Conservation (phyloP, 2,329 filamentous ascomycete species). For the Biscogniauxia sp. region DNA sequence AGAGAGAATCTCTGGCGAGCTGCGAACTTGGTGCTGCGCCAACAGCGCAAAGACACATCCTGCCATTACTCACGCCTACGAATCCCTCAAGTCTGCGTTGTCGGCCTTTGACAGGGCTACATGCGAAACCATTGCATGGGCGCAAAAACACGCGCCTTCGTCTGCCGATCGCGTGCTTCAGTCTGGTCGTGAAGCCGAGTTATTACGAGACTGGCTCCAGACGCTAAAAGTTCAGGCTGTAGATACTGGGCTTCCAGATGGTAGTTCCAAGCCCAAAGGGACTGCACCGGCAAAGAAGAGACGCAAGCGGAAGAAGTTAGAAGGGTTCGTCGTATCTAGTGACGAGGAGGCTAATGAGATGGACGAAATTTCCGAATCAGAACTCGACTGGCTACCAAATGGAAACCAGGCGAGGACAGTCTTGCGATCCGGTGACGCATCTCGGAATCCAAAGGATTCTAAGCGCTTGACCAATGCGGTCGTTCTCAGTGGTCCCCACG, state of each 20-base stretch:
- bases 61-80: slow-evolving; percentile 58
- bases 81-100: slow-evolving; percentile 57
- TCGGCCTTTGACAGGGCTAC: slow-evolving; percentile 78
- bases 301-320: slow-evolving; percentile 70
- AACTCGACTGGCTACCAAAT: slow-evolving; percentile 46
- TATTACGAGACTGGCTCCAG: slow-evolving; percentile 79
- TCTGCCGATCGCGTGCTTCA: slow-evolving; percentile 73
- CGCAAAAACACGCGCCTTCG: slow-evolving; percentile 78
- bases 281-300: slow-evolving; percentile 51
- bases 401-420: slow-evolving; percentile 49
- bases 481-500: slow-evolving; percentile 84
- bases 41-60: slow-evolving; percentile 45
- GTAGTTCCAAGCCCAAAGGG: slow-evolving; percentile 31
- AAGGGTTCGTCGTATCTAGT: slow-evolving; percentile 76
- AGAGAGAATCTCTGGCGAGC: slow-evolving; percentile 43
- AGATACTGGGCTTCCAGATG: slow-evolving; percentile 53
- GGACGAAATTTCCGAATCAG: slow-evolving; percentile 64
- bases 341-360: slow-evolving; percentile 72
- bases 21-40: slow-evolving; percentile 35
- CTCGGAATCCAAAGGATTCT: slow-evolving; percentile 37
- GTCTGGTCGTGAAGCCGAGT: slow-evolving; percentile 61
- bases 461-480: slow-evolving; percentile 68
- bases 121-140: slow-evolving; percentile 74
- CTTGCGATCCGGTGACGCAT: slow-evolving; percentile 39
- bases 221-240: slow-evolving; percentile 75